Evolutionary conservation across 495 filamentous ascomycete species (phyloP).

Genomic region (Talaromyces liani): DNA sequence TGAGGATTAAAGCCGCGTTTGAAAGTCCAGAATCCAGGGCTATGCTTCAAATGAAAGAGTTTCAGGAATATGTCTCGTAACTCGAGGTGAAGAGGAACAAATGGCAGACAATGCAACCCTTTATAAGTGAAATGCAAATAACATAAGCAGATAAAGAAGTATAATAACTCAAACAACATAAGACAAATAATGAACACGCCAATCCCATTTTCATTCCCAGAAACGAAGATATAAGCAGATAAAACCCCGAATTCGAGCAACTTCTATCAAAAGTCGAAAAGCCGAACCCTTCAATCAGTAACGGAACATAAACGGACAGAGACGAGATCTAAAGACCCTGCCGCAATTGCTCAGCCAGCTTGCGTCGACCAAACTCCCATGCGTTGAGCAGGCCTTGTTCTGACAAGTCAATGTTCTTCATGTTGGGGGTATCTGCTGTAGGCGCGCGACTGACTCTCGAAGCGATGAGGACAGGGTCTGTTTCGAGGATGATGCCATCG

Average conservation of each 20-base stretch:
- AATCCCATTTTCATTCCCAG: slow-evolving; percentile 8
- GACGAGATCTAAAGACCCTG: slow-evolving; percentile 34
- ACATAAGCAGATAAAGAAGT: background rate
- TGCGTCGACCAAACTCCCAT: slow-evolving; percentile 90
- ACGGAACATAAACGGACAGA: slow-evolving; percentile 6
- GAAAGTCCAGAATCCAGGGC: background rate
- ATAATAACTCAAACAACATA: background rate
- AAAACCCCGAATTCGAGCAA: background rate
- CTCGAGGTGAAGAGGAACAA: background rate
- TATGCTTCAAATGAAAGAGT: background rate
- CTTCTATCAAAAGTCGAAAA: slow-evolving; percentile 6
- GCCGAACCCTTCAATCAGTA: background rate
- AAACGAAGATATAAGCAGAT: slow-evolving; percentile 3
- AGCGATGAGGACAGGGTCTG: slow-evolving; percentile 86
- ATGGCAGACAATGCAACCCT: background rate
- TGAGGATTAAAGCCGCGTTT: background rate
- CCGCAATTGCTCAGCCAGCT: slow-evolving; percentile 84
- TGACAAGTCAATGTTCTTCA: slow-evolving; percentile 89
- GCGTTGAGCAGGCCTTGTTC: slow-evolving; percentile 94
- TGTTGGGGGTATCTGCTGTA: slow-evolving; percentile 76
- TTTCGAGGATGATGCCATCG: slow-evolving; percentile 95
- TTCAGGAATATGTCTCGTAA: background rate
- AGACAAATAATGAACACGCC: background rate
- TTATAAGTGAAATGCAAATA: background rate
- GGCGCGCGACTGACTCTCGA: slow-evolving; percentile 87